Evolutionary conservation across 345 rosid species (phyloP).

Genomic region (Eucalyptus coolabah): DNA sequence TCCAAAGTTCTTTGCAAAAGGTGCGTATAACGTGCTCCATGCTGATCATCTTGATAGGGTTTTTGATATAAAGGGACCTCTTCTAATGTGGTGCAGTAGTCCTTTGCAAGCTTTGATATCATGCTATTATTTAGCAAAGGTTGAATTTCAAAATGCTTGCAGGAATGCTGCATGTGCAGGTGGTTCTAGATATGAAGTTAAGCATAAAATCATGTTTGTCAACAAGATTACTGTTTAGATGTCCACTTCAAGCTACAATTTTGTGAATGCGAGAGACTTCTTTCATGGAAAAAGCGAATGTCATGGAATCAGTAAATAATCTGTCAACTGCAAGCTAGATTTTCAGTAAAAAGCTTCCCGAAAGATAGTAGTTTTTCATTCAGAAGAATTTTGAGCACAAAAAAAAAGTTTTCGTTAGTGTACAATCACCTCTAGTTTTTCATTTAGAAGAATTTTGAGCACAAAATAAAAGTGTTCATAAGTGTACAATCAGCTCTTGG

Average conservation of each 20-base stretch:
- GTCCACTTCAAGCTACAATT: neutral
- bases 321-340: neutral
- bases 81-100: neutral
- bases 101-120: neutral
- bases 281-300: neutral
- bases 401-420: no score
- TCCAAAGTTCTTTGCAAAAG: neutral
- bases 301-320: neutral
- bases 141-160: neutral
- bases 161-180: neutral
- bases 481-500: no score
- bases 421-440: no score
- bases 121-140: neutral
- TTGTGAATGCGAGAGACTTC: neutral
- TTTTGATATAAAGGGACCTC: no score
- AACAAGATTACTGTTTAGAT: neutral
- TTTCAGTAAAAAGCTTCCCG: neutral
- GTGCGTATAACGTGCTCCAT: neutral
- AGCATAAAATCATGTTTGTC: neutral
- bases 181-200: neutral
- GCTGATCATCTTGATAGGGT: neutral
- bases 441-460: no score
- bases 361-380: constrained; percentile 30
- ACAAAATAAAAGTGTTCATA: no score
- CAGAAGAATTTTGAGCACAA: no score